Base-by-base conservation (phyloP, 1,284 basidiomycete genomes). In the Moesziomyces sp. region DNA sequence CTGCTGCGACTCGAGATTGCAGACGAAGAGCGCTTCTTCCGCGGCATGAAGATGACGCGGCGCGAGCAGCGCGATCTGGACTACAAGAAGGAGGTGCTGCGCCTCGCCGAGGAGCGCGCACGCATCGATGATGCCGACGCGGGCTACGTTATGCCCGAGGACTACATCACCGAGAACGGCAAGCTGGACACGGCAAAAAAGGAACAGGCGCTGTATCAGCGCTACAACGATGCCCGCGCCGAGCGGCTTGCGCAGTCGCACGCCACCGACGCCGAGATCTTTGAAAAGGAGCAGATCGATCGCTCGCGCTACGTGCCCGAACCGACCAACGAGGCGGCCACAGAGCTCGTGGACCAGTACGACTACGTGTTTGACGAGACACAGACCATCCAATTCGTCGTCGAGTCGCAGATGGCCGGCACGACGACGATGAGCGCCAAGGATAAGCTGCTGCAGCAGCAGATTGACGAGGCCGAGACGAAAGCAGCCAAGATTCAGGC, bases 321-420 rank as follows among this genome's bases (percentile, higher is more conserved):
- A 23, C 92, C 96, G 86, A 91, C 89, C 81, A 91, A 90, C 13
- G 58, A 68, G 30, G 68, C 64, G 5, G 53, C 58, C n/a, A 61
- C 58, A 18, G 67, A 71, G 50, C 61, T 59, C 16, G 69, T 60
- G 16, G 74, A 74, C 13, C 72, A 72, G 28, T 99, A 97, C 83
- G 96, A 99, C 73, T 99, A 94, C 84, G 96, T 99, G 43, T 97
- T 99, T 82, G 96, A 99, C 85, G 96, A 98, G 84, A 92, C 89
- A 77, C 94, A 97, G 85, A 94, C 93, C 21, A 99, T 99, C 84
- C 88, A 94, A 80, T 99, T 97, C 85, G 90, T 97, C 81, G 90
- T 94, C 88, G 94, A 95, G 56, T 89, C 90, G 52, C 67, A 77
- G 47, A 62, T 68, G 49, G 58, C 67, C 23, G 72, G 72, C 23